phyloP scores from a whole-genome alignment of 1,139 yeast species.

The Yamadazyma conglobata region DNA sequence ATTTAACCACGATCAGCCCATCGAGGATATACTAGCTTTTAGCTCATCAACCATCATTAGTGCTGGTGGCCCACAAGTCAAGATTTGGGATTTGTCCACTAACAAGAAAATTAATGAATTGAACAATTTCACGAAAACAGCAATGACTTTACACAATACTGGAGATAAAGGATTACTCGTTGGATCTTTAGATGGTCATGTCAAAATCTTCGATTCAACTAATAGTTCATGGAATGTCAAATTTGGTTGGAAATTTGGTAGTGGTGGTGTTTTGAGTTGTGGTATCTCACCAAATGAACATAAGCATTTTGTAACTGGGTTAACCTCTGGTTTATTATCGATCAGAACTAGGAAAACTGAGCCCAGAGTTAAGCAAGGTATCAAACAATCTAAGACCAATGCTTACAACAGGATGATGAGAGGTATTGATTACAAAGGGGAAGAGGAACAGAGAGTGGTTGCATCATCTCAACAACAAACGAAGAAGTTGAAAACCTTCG shows the following conservation, averaged over 20 bases:
- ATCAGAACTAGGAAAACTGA: constrained; percentile 82
- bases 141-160: constrained; percentile 73
- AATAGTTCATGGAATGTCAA: constrained; percentile 80
- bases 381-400: constrained; percentile 42
- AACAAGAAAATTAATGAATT: constrained; percentile 62
- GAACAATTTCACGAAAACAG: constrained; percentile 87
- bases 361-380: constrained; percentile 53
- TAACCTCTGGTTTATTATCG: constrained; percentile 83
- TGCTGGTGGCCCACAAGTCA: constrained; percentile 85
- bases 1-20: constrained; percentile 53
- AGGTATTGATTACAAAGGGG: constrained; percentile 89
- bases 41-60: constrained; percentile 77
- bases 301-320: constrained; percentile 91
- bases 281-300: constrained; percentile 80
- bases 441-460: constrained; percentile 72
- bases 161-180: constrained; percentile 77
- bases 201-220: constrained; percentile 82
- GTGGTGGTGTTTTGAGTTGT: constrained; percentile 81
- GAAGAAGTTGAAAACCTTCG: constrained; percentile 74
- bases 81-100: constrained; percentile 88
- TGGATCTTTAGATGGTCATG: constrained; percentile 96
- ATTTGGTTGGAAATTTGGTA: constrained; percentile 95
- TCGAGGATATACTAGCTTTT: constrained; percentile 80
- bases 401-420: constrained; percentile 78
- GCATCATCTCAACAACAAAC: constrained; percentile 49